Conservation (phyloP, 1,284 basidiomycete species). For the Puccinia novopanici region DNA sequence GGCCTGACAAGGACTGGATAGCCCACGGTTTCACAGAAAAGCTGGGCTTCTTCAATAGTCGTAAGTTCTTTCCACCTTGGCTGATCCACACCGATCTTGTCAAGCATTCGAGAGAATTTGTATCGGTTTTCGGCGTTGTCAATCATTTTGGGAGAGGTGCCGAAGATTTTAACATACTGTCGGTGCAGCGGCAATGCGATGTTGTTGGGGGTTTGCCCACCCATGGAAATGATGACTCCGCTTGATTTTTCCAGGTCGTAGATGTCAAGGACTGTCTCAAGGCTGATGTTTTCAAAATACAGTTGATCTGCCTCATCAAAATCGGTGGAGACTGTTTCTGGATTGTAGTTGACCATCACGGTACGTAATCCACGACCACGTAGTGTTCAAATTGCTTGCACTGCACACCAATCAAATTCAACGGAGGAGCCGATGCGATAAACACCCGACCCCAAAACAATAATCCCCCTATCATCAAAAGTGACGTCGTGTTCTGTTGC, state of each 20-base stretch:
- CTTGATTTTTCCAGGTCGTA: slow-evolving; percentile 87
- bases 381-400: slow-evolving; percentile 90
- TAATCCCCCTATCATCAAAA: slow-evolving; percentile 88
- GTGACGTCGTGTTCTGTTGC: slow-evolving; percentile 85
- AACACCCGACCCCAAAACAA: slow-evolving; percentile 96
- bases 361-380: slow-evolving; percentile 92
- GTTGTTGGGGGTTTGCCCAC: slow-evolving; percentile 97
- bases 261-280: slow-evolving; percentile 95
- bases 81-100: slow-evolving; percentile 97
- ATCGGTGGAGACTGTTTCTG: slow-evolving; percentile 97
- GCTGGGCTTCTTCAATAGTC: slow-evolving; percentile 80
- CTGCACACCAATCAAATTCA: slow-evolving; percentile 99
- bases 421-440: slow-evolving; percentile 98
- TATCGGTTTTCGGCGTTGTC: slow-evolving; percentile 98
- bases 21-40: slow-evolving; percentile 85
- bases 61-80: slow-evolving; percentile 96
- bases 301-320: slow-evolving; percentile 97
- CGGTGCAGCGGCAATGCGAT: slow-evolving; percentile 90
- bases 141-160: slow-evolving; percentile 98
- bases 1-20: slow-evolving; percentile 96
- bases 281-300: slow-evolving; percentile 97
- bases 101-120: slow-evolving; percentile 97
- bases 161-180: slow-evolving; percentile 96
- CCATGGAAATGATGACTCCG: slow-evolving; percentile 95
- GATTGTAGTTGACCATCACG: slow-evolving; percentile 99